Base-by-base conservation (phyloP, 768 basidiomycete species). In the Kwoniella pini region DNA sequence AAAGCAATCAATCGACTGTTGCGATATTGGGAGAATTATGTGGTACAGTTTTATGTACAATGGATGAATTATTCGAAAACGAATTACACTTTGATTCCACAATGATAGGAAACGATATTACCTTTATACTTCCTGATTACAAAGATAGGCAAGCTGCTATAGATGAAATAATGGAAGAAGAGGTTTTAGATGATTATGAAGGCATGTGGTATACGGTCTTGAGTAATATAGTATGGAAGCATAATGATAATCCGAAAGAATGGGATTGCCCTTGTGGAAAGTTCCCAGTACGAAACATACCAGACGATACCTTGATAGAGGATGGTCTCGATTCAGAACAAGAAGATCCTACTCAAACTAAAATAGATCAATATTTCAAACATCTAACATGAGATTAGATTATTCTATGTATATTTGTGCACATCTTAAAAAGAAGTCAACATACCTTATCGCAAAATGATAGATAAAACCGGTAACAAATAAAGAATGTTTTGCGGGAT, bases 141-240 rank as follows among this genome's bases (percentile, higher is more conserved):
- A 27, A 12, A n/a, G 26, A 46, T 24, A 46, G 12, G 12, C 1
- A 3, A 46, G 26, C 7, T 1, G 26, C 26, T 9, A 46, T 46
- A 3, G 26, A 46, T 9, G 26, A 26, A 12, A 27, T 27, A 10
- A n/a, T 12, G 12, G 45, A 24, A 26, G 45, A 46, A 30, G 45
- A 46, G 12, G 45, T 46, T 24, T 46, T 24, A 27, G 45, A 48
- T 28, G 45, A 48, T 48, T 48, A 48, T 48, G 45, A 48, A 12
- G 4, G 4, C 13, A 5, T 48, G 0, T 48, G 21, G 0, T 21
- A 48, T 48, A 48, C 45, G 11, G 22, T 26, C 4, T 17, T 26
- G 21, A 12, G 27, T 48, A 21, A 13, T 48, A 48, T 28, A 24
- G 21, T 15, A 12, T 48, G 45, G 45, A 48, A 48, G 26, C 24